Evolutionary conservation across 108 stramenopile species (phyloP).

Genomic region (Cyclotella baltica): DNA sequence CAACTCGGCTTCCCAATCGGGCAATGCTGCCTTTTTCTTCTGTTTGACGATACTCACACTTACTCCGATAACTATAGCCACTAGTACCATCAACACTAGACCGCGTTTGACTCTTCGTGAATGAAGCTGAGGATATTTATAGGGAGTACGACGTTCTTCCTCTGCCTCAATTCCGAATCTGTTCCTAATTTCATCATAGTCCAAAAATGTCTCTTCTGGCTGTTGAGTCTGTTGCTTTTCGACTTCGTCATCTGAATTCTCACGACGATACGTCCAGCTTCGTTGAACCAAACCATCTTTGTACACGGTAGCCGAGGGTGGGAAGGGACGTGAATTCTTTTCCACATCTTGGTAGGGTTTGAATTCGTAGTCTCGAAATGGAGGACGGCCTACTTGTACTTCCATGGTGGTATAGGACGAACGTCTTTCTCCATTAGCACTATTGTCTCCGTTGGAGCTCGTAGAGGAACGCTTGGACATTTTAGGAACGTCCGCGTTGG

Average conservation of each 20-base stretch:
- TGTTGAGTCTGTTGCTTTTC: background rate
- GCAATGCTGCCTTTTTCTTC: conserved; percentile 13
- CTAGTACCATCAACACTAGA: background rate
- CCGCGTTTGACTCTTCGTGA: conserved; percentile 15
- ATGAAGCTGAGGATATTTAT: conserved; percentile 14
- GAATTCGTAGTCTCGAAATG: background rate
- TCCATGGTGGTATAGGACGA: background rate
- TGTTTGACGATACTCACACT: background rate
- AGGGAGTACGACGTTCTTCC: background rate
- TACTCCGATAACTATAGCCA: conserved; percentile 8
- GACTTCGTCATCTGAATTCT: background rate
- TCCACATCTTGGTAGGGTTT: background rate
- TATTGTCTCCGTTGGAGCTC: background rate
- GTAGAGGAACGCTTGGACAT: background rate
- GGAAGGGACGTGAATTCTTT: background rate
- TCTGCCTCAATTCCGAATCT: conserved; percentile 10
- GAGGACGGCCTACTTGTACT: background rate
- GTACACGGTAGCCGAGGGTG: background rate
- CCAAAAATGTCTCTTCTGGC: background rate
- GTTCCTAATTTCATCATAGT: conserved; percentile 5
- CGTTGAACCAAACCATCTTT: conserved; percentile 6
- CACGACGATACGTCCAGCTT: conserved; percentile 2
- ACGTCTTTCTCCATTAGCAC: background rate
- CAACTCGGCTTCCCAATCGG: conserved; percentile 27
- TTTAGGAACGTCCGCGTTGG: background rate